Percentiles rank a stretch among this genome's conserved stretches.
Conservation (phyloP, 2,329 filamentous ascomycete genomes). For the Gnomoniopsis smithogilvyi region DNA sequence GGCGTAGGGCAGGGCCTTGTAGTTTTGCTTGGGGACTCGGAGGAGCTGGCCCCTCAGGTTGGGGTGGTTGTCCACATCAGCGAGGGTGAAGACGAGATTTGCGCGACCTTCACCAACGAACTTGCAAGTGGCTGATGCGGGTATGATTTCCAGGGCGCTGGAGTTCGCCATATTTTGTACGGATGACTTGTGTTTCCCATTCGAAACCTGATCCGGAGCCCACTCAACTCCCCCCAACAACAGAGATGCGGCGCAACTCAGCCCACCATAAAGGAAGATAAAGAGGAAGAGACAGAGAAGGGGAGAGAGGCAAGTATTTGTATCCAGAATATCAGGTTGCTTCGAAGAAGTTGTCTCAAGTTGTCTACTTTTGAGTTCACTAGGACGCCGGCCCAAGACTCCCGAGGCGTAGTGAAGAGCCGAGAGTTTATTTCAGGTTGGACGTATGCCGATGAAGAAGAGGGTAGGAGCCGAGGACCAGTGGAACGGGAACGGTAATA, state of each 20-base stretch:
- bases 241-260: not conserved
- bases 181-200: not conserved
- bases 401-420: not conserved
- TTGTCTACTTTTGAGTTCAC: too few relatives aligned
- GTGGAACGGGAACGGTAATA: not conserved
- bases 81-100: constrained; percentile 69
- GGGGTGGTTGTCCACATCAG: constrained; percentile 12
- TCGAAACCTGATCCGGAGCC: not conserved
- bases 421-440: not conserved
- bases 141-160: constrained; percentile 9
- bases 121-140: constrained; percentile 7
- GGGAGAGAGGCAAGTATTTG: not conserved
- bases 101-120: constrained; percentile 69
- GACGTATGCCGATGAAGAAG: not conserved
- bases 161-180: not conserved
- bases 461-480: not conserved
- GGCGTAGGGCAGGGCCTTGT: constrained; percentile 42
- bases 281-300: not conserved
- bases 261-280: constrained; percentile 2
- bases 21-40: constrained; percentile 56
- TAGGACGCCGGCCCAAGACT: not conserved
- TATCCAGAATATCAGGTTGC: not conserved
- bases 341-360: too few relatives aligned
- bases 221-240: not conserved
- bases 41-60: constrained; percentile 45